phyloP scores from a whole-genome alignment of 2,329 filamentous ascomycete species.

The Gnomoniopsis smithogilvyi region DNA sequence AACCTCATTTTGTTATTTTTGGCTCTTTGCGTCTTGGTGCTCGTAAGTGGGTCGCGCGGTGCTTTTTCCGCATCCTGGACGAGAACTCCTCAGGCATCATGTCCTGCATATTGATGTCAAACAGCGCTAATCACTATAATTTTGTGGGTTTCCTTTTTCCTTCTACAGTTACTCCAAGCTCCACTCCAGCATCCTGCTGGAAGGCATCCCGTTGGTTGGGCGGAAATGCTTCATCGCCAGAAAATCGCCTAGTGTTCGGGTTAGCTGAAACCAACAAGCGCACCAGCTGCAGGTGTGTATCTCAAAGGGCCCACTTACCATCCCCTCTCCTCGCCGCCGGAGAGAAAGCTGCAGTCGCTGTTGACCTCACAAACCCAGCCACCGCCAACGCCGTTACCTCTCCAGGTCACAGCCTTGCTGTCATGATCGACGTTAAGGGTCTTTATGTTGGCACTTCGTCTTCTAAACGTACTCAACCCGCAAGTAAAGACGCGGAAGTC shows the following conservation, averaged over 20 bases:
- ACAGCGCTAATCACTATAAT: slow-evolving; percentile 9
- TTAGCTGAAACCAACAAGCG: slow-evolving; percentile 4
- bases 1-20: background rate
- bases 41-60: background rate
- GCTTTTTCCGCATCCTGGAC: background rate
- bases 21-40: background rate
- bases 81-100: background rate
- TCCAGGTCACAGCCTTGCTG: slow-evolving; percentile 43
- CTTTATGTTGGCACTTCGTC: slow-evolving; percentile 13
- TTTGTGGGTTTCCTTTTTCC: slow-evolving; percentile 16
- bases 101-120: background rate
- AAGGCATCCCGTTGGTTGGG: slow-evolving; percentile 20
- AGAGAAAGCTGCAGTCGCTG: slow-evolving; percentile 82
- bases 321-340: slow-evolving; percentile 77
- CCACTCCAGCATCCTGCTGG: slow-evolving; percentile 29
- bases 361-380: slow-evolving; percentile 79
- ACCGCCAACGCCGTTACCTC: slow-evolving; percentile 62
- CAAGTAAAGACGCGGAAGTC: slow-evolving; percentile 88
- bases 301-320: slow-evolving; percentile 56
- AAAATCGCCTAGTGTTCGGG: slow-evolving; percentile 32
- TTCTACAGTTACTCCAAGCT: slow-evolving; percentile 32
- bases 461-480: slow-evolving; percentile 65
- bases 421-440: slow-evolving; percentile 19
- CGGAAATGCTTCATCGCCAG: slow-evolving; percentile 38
- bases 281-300: background rate